These are phyloP conservation scores for Fragaria iinumae DNA, from an alignment of 306 rosid species.

Conservation along the genomic window DNA sequence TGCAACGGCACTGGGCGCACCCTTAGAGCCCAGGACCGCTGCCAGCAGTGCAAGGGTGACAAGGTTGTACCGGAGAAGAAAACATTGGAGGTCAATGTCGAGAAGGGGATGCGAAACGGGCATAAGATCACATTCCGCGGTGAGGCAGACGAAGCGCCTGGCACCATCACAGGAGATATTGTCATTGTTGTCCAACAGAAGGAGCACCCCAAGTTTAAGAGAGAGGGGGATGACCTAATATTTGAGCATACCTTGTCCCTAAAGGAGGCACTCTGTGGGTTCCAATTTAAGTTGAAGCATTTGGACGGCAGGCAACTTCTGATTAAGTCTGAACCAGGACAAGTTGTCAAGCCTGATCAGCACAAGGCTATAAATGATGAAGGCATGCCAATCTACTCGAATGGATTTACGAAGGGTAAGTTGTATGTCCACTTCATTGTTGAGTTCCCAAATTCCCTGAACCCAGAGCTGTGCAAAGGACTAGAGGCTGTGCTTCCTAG, in stretches of 20 bases:
- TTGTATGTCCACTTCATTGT: slow-evolving; percentile 80
- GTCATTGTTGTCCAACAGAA: slow-evolving; percentile 85
- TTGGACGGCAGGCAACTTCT: slow-evolving; percentile 87
- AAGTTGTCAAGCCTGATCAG: slow-evolving; percentile 81
- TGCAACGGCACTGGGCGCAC: slow-evolving; percentile 92
- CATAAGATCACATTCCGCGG: slow-evolving; percentile 89
- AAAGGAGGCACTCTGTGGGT: slow-evolving; percentile 83
- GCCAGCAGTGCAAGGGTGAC: slow-evolving; percentile 82
- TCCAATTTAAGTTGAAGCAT: slow-evolving; percentile 77
- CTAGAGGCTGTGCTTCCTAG: slow-evolving; percentile 69
- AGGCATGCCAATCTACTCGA: slow-evolving; percentile 92
- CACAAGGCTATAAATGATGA: slow-evolving; percentile 90
- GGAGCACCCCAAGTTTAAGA: slow-evolving; percentile 79
- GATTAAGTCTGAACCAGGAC: slow-evolving; percentile 80
- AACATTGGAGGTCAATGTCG: slow-evolving; percentile 79
- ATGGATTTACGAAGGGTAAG: slow-evolving; percentile 85
- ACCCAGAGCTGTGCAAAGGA: slow-evolving; percentile 60
- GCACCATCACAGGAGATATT: slow-evolving; percentile 78
- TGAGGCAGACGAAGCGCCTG: slow-evolving; percentile 98
- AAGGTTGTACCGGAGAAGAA: slow-evolving; percentile 92
- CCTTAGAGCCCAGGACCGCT: slow-evolving; percentile 76
- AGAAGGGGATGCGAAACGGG: slow-evolving; percentile 85
- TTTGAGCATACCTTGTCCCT: slow-evolving; percentile 78
- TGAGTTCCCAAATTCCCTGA: slow-evolving; percentile 71
- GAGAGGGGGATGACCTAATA: slow-evolving; percentile 76